phyloP scores from a whole-genome alignment of 2,329 filamentous ascomycete species.

The Thermoascus crustaceus region DNA sequence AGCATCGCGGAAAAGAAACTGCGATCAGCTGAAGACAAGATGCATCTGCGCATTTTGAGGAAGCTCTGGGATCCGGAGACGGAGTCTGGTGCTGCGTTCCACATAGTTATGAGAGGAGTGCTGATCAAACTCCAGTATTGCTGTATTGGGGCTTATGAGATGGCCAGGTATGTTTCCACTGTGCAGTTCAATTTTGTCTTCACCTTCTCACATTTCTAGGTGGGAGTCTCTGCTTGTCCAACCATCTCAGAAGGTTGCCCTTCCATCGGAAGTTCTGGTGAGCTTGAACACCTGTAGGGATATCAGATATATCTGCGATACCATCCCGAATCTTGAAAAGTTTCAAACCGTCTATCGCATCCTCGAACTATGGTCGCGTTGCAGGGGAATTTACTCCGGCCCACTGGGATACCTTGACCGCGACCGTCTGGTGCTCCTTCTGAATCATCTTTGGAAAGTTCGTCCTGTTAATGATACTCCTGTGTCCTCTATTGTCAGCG shows the following conservation, averaged over 20 bases:
- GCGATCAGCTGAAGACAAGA: constrained; percentile 33
- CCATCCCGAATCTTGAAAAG: constrained; percentile 50
- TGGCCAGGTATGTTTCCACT: too few relatives aligned
- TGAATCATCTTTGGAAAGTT: constrained; percentile 53
- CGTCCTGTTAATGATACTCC: constrained; percentile 30
- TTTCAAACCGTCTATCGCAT: constrained; percentile 54
- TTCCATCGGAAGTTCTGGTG: constrained; percentile 49
- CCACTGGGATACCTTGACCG: constrained; percentile 59
- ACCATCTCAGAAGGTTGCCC: constrained; percentile 45
- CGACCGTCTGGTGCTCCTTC: constrained; percentile 55
- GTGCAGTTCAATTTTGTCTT: too few relatives aligned
- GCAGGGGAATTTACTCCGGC: constrained; percentile 55
- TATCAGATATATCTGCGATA: constrained; percentile 51
- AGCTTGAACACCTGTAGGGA: constrained; percentile 60
- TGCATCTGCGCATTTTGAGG: constrained; percentile 46
- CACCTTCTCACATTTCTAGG: constrained; percentile 12
- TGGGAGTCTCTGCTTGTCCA: constrained; percentile 34
- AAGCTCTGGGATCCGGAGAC: constrained; percentile 43
- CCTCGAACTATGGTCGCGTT: constrained; percentile 55
- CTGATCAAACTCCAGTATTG: background rate
- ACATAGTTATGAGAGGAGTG: constrained; percentile 47
- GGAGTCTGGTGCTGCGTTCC: constrained; percentile 55
- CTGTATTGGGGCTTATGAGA: too few relatives aligned
- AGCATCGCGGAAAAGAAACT: constrained; percentile 49
- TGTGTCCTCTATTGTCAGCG: constrained; percentile 43